Percentiles rank a stretch among this genome's conserved stretches.
These are phyloP conservation scores for Cinnamomum chago DNA, from an alignment of 164 flowering plant genomes.

Conservation along the genomic window DNA sequence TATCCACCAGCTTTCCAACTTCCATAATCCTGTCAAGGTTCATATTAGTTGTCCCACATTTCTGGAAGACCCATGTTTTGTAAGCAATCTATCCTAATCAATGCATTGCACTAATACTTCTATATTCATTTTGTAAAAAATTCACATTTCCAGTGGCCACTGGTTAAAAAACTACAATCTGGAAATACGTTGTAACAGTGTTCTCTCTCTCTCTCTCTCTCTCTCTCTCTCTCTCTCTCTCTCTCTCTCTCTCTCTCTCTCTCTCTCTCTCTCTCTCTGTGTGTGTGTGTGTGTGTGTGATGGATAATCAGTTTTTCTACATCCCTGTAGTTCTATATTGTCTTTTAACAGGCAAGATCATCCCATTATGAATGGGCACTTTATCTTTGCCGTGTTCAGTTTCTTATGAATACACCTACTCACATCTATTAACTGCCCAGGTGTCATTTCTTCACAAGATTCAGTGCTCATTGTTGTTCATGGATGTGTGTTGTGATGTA, in stretches of 20 bases:
- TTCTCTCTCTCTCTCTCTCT: neutral
- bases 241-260: neutral
- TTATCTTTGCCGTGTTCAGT: neutral
- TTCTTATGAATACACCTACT: neutral
- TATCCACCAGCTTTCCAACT: neutral
- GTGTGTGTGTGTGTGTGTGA: neutral
- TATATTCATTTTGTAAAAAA: neutral
- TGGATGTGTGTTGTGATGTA: neutral
- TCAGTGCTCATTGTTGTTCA: neutral
- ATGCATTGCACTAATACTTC: neutral
- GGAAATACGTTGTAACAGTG: neutral
- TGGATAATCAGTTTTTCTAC: neutral
- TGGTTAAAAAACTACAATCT: too few species aligned
- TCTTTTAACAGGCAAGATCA: neutral
- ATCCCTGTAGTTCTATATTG: neutral
- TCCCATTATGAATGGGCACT: neutral
- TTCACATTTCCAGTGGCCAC: neutral
- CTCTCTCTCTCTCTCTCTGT: neutral
- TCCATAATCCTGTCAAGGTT: neutral
- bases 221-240: neutral
- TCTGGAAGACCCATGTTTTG: neutral
- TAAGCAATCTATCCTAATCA: neutral
- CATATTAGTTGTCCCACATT: neutral
- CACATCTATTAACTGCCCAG: neutral
- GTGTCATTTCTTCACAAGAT: neutral